These are phyloP conservation scores for Wickerhamomyces tratensis DNA, from an alignment of 805 yeast species.

Conservation along the genomic window DNA sequence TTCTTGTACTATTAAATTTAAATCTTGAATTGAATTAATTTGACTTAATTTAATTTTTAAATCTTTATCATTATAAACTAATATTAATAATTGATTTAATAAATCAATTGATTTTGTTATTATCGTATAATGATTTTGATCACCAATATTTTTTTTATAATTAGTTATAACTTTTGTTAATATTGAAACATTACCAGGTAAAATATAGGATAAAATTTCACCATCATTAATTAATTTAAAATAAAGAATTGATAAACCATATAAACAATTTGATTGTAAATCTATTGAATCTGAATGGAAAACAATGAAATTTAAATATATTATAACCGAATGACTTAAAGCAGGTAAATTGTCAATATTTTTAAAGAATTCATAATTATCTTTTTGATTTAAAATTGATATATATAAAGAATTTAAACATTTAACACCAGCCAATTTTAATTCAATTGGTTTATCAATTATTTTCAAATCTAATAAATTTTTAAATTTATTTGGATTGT, in stretches of 20 bases:
- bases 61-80: conserved; percentile 33
- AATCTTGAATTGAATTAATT: too few relatives aligned
- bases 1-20: too few relatives aligned
- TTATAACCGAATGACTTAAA: conserved; percentile 37
- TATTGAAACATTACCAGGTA: conserved; percentile 42
- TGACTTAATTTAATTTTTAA: conserved; percentile 19
- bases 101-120: conserved; percentile 21
- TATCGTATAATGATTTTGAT: conserved; percentile 27
- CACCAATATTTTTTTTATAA: conserved; percentile 14
- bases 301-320: conserved; percentile 26
- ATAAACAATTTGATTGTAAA: conserved; percentile 23
- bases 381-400: conserved; percentile 18
- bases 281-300: conserved; percentile 17
- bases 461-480: conserved; percentile 1
- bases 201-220: conserved; percentile 35
- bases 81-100: conserved; percentile 19
- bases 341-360: conserved; percentile 29
- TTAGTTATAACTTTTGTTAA: conserved; percentile 27
- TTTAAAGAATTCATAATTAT: conserved; percentile 17
- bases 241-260: conserved; percentile 25
- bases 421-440: conserved; percentile 25
- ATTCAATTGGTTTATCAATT: conserved; percentile 23
- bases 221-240: conserved; percentile 30
- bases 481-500: conserved; percentile 23
- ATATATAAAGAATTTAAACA: conserved; percentile 21